These are phyloP conservation scores for Cystobasidium slooffiae DNA, from an alignment of 1,284 basidiomycete genomes.

Conservation along the genomic window DNA sequence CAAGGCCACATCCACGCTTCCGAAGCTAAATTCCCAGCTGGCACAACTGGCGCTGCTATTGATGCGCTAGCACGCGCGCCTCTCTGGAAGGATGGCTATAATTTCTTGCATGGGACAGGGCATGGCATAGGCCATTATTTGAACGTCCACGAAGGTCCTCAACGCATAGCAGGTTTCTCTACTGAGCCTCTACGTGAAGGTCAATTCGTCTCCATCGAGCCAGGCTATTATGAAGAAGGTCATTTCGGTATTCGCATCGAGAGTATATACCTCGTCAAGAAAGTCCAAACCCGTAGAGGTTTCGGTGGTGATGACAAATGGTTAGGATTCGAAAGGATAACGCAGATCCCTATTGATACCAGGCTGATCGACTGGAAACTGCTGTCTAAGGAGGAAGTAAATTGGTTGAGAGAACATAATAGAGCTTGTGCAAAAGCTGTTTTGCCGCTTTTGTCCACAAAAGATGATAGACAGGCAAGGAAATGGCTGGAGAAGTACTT, in stretches of 20 bases:
- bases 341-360: constrained; percentile 53
- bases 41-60: constrained; percentile 75
- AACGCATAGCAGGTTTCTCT: constrained; percentile 48
- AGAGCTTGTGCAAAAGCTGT: constrained; percentile 15
- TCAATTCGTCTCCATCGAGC: constrained; percentile 91
- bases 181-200: constrained; percentile 73
- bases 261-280: constrained; percentile 58
- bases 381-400: constrained; percentile 52
- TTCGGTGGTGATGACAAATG: constrained; percentile 49
- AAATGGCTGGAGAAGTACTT: constrained; percentile 20
- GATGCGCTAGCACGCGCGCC: constrained; percentile 84
- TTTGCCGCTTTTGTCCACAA: neutral
- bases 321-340: constrained; percentile 57
- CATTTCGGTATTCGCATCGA: constrained; percentile 92
- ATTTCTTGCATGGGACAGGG: constrained; percentile 66
- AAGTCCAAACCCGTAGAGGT: constrained; percentile 31
- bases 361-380: constrained; percentile 54
- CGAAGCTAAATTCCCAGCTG: constrained; percentile 79
- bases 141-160: constrained; percentile 69
- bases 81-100: constrained; percentile 87
- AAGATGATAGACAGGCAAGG: constrained; percentile 1
- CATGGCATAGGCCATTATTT: constrained; percentile 91
- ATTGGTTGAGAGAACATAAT: constrained; percentile 57
- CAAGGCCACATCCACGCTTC: constrained; percentile 96
- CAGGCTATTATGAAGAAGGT: constrained; percentile 91